These are phyloP conservation scores for Penicillium ucsense DNA, from an alignment of 495 filamentous ascomycete species.

Conservation along the genomic window DNA sequence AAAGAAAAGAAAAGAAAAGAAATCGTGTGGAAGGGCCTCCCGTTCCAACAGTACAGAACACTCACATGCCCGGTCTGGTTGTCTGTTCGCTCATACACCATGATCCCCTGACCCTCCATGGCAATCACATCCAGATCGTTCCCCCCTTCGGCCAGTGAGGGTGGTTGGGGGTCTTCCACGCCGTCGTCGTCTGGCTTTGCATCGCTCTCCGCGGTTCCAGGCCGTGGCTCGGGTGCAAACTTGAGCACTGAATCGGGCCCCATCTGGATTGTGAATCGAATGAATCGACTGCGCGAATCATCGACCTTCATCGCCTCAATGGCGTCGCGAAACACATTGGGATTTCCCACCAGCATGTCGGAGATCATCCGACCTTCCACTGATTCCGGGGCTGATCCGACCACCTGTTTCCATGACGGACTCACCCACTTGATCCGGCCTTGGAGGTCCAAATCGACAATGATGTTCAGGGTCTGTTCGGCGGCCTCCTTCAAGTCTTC, in stretches of 20 bases:
- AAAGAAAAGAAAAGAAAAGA: no score
- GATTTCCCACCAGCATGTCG: conserved; percentile 71
- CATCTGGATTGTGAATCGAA: conserved; percentile 72
- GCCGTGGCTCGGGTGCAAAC: conserved; percentile 41
- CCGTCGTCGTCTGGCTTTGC: neutral
- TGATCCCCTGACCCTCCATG: conserved; percentile 92
- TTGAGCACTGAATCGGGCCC: conserved; percentile 60
- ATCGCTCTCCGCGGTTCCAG: conserved; percentile 1
- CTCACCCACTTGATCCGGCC: conserved; percentile 90
- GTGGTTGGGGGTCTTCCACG: conserved; percentile 12
- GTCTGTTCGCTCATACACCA: conserved; percentile 86
- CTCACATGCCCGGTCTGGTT: conserved; percentile 82
- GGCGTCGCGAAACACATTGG: conserved; percentile 66
- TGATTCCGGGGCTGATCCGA: conserved; percentile 65
- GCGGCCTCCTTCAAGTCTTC: conserved; percentile 91
- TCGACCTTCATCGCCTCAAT: conserved; percentile 85
- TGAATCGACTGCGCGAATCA: conserved; percentile 83
- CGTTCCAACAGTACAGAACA: conserved; percentile 1
- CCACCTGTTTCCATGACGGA: conserved; percentile 90
- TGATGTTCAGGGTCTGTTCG: conserved; percentile 92
- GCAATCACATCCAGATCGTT: conserved; percentile 51
- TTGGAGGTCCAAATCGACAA: conserved; percentile 83
- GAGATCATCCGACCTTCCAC: conserved; percentile 70
- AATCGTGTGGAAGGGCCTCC: no score
- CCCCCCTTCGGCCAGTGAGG: conserved; percentile 30